Percentiles rank a stretch among this genome's conserved stretches.
These are phyloP conservation scores for Fusarium sublunatum DNA, from an alignment of 2,329 filamentous ascomycete genomes.

Conservation along the genomic window DNA sequence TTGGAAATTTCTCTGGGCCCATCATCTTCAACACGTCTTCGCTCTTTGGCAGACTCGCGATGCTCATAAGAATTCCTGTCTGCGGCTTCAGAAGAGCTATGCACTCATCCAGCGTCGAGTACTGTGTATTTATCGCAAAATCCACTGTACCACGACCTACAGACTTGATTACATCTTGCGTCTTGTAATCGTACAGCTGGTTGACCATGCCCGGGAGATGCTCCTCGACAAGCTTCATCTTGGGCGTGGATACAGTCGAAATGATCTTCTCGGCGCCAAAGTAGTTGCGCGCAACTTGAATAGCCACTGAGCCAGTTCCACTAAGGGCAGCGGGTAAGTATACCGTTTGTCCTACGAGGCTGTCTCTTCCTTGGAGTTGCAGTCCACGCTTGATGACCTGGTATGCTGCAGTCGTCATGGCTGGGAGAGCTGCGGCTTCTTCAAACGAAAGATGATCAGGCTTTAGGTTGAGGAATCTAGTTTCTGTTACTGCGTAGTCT, in stretches of 20 bases:
- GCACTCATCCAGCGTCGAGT: conserved; percentile 51
- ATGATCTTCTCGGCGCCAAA: conserved; percentile 61
- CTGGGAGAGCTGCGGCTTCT: conserved; percentile 52
- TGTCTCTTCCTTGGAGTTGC: conserved; percentile 50
- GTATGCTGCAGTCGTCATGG: conserved; percentile 56
- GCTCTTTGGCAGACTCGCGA: conserved; percentile 53
- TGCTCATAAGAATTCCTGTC: conserved; percentile 56
- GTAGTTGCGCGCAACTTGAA: conserved; percentile 63
- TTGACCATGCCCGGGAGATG: conserved; percentile 59
- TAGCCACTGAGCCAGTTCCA: conserved; percentile 58
- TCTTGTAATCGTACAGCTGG: conserved; percentile 64
- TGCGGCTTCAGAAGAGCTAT: conserved; percentile 55
- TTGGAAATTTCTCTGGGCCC: conserved; percentile 48
- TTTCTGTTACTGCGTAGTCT: conserved; percentile 55
- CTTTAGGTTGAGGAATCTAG: conserved; percentile 51
- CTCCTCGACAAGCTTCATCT: conserved; percentile 58
- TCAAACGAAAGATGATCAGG: conserved; percentile 49
- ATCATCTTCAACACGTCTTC: conserved; percentile 47
- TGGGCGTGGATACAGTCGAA: conserved; percentile 64
- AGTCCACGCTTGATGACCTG: conserved; percentile 58
- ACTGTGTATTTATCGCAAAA: conserved; percentile 62
- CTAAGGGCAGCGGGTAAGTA: conserved; percentile 63
- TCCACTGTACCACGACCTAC: conserved; percentile 60
- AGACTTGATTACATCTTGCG: conserved; percentile 49
- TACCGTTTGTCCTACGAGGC: conserved; percentile 62